Base-by-base conservation (phyloP, 768 basidiomycete species). In the Royoungia palumana region DNA sequence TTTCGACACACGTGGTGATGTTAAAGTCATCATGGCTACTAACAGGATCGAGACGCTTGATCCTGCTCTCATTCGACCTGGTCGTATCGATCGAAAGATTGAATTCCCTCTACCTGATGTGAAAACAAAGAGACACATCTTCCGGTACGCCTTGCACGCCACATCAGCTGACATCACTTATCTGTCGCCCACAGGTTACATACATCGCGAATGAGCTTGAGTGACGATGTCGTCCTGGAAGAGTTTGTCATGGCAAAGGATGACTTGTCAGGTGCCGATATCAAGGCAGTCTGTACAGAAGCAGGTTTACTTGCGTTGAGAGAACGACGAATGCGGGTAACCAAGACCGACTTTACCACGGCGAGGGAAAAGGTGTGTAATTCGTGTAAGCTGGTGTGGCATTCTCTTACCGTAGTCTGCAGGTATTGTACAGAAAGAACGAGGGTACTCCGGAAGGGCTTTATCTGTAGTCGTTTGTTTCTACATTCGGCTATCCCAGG, bases 21-120 rank as follows among this genome's bases (percentile, higher is more conserved):
- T 99, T 50, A 99, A 98, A 71, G 95, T 99, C 57, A 97, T 99
- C 68, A 98, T 98, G 96, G 96, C 96, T 12, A 99, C 96, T 6
- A 99, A 99, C 73, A 85, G 80, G 72, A 99, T 99, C 60, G 95
- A 98, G 67, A 85, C 92, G 4, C 80, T 99, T 24, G 96, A 99
- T 70, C 96, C 96, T 46, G 96, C 96, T 16, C 83, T 99, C 51
- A 96, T 99, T 62, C 89, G 96, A 44, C 96, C 96, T 6, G 96
- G 96, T 40, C 92, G 96, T 62, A 98, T 99, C 54, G 96, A 99
- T 63, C 82, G 96, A 45, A 99, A 99, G 76, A 99, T 99, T 44
- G 96, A 96, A 66, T 96, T 95, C 75, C 94, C 94, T 14, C 72
- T 98, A 27, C 96, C 96, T 13, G 96, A 99, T 61, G 83, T 95